phyloP scores from a whole-genome alignment of 208 protist species.

The Leptomonas pyrrhocoris region DNA sequence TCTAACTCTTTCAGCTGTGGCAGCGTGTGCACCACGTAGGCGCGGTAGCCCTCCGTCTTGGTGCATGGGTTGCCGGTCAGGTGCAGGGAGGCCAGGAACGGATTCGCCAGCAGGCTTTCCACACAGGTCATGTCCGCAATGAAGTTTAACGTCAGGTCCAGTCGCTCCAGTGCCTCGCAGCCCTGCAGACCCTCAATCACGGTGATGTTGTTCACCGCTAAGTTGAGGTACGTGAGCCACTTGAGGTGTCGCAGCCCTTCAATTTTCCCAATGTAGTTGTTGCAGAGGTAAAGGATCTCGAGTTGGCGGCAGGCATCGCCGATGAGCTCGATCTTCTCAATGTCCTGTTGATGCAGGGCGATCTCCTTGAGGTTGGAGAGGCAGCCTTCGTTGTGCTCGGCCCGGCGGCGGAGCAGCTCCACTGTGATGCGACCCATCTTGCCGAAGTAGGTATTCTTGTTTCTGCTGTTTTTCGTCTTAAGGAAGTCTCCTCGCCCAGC shows the following conservation, averaged over 20 bases:
- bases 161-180: slow-evolving; percentile 94
- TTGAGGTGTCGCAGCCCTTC: slow-evolving; percentile 95
- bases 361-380: slow-evolving; percentile 95
- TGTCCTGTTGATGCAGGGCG: slow-evolving; percentile 96
- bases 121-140: slow-evolving; percentile 90
- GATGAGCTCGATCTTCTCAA: slow-evolving; percentile 92
- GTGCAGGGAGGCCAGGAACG: slow-evolving; percentile 88
- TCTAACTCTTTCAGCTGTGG: slow-evolving; percentile 93
- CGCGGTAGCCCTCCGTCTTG: slow-evolving; percentile 87
- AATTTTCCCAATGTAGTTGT: slow-evolving; percentile 96
- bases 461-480: slow-evolving; percentile 1
- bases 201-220: slow-evolving; percentile 97
- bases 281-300: slow-evolving; percentile 96
- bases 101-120: slow-evolving; percentile 77
- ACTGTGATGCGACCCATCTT: slow-evolving; percentile 87
- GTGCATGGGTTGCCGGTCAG: slow-evolving; percentile 96
- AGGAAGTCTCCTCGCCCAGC: too few relatives aligned
- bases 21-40: slow-evolving; percentile 91
- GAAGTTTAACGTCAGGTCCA: slow-evolving; percentile 98
- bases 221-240: slow-evolving; percentile 96
- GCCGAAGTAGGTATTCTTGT: background rate
- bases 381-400: slow-evolving; percentile 97
- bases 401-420: slow-evolving; percentile 93
- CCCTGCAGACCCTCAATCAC: slow-evolving; percentile 93
- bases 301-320: slow-evolving; percentile 88